Evolutionary conservation across 2,329 filamentous ascomycete genomes (phyloP).

Genomic region (Xylariales sp.): DNA sequence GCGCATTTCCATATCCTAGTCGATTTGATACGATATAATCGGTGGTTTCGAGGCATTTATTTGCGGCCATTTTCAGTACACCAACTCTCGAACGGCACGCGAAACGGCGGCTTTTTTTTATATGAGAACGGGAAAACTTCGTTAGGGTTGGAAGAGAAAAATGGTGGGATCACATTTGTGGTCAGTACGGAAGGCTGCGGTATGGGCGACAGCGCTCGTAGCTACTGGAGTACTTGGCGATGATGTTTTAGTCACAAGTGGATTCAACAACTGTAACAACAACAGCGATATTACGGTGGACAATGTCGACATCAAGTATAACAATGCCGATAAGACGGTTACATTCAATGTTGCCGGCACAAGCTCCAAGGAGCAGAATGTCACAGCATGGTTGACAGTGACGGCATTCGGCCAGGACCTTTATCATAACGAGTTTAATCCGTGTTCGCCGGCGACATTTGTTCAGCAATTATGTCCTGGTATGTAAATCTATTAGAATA

Average conservation of each 20-base stretch:
- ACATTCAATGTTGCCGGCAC: conserved; percentile 85
- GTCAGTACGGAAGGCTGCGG: conserved; percentile 47
- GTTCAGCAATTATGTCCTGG: conserved; percentile 84
- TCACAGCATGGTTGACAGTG: conserved; percentile 79
- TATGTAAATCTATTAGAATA: conserved; percentile 54
- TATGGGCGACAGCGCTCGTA: conserved; percentile 54
- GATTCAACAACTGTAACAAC: conserved; percentile 79
- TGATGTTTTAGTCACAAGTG: conserved; percentile 81
- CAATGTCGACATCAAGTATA: conserved; percentile 80
- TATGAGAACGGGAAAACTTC: conserved; percentile 8
- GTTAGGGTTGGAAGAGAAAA: conserved; percentile 22
- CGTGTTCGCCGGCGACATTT: conserved; percentile 75
- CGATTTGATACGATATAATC: conserved; percentile 35
- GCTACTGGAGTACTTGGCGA: conserved; percentile 66
- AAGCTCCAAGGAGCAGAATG: conserved; percentile 79
- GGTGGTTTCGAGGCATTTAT: conserved; percentile 37
- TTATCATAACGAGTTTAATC: conserved; percentile 84
- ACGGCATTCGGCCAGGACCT: conserved; percentile 86
- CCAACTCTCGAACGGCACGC: conserved; percentile 5
- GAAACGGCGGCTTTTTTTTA: background rate
- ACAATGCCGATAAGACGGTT: conserved; percentile 77
- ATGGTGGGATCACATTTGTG: conserved; percentile 48
- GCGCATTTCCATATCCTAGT: conserved; percentile 25
- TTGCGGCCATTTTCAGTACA: conserved; percentile 26
- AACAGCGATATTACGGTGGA: conserved; percentile 74